A percentile compares a stretch with the other conserved stretches of the same genome.
These are phyloP conservation scores for Nymphaea thermarum DNA, from an alignment of 164 flowering plant species.

Conservation along the genomic window DNA sequence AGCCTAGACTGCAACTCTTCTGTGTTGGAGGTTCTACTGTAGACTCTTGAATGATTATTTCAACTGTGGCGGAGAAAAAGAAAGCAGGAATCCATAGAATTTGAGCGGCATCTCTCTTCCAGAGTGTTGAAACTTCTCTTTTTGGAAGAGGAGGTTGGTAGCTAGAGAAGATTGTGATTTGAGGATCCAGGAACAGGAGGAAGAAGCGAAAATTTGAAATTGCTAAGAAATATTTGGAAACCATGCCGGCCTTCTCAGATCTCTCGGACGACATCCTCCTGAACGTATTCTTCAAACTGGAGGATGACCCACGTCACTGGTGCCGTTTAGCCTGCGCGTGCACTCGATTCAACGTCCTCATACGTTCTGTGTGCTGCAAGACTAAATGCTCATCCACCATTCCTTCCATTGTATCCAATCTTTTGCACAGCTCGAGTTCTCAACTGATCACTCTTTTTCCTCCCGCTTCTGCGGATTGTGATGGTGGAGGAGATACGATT, in stretches of 20 bases:
- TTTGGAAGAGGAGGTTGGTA: no score
- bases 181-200: no score
- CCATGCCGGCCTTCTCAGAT: conserved; percentile 14
- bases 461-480: neutral
- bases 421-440: conserved; percentile 11
- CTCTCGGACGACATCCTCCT: conserved; percentile 75
- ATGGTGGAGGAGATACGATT: neutral
- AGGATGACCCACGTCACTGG: conserved; percentile 73
- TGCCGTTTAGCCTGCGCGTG: conserved; percentile 73
- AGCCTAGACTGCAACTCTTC: no score
- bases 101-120: no score
- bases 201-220: no score
- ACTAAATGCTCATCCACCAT: conserved; percentile 41
- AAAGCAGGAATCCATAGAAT: no score
- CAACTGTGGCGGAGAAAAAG: no score
- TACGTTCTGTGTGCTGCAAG: conserved; percentile 46
- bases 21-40: no score
- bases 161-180: no score
- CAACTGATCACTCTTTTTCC: neutral
- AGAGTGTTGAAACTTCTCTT: no score
- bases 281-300: conserved; percentile 56
- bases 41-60: no score
- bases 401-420: conserved; percentile 61
- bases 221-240: no score
- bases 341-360: conserved; percentile 49